These are phyloP conservation scores for Fusarium temperatum DNA, from an alignment of 2,329 filamentous ascomycete genomes.

Conservation along the genomic window DNA sequence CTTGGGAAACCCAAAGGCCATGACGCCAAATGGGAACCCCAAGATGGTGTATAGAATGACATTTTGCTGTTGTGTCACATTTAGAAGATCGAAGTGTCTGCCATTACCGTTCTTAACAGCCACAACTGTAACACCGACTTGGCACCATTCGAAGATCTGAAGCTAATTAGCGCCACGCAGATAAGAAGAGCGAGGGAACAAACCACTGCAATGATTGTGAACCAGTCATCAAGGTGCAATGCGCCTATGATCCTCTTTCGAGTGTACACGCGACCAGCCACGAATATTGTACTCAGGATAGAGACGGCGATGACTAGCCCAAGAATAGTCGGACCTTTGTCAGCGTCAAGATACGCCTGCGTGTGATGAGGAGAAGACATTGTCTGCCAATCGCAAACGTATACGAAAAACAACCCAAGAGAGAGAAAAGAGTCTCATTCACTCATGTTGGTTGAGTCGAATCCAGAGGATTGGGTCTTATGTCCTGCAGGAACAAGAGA, in stretches of 20 bases:
- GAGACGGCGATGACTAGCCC: conserved; percentile 12
- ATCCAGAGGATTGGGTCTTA: background rate
- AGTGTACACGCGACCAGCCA: conserved; percentile 17
- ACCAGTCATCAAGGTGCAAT: conserved; percentile 24
- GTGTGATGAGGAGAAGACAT: conserved; percentile 10
- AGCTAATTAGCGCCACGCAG: background rate
- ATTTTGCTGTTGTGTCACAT: conserved; percentile 39
- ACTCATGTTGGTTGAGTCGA: background rate
- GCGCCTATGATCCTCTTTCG: conserved; percentile 24
- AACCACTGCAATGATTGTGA: conserved; percentile 19
- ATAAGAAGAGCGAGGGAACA: background rate
- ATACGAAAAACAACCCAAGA: background rate
- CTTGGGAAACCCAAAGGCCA: conserved; percentile 54
- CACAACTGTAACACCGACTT: conserved; percentile 46
- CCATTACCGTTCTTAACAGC: conserved; percentile 52
- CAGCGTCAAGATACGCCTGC: conserved; percentile 16
- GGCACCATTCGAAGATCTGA: conserved; percentile 47
- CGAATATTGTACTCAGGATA: conserved; percentile 19
- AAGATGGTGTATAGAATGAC: conserved; percentile 49
- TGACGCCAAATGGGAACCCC: conserved; percentile 49
- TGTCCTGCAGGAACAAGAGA: background rate
- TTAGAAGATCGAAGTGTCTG: conserved; percentile 48
- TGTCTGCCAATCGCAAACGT: background rate
- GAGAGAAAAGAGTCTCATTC: background rate
- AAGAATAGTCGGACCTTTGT: conserved; percentile 27